phyloP scores from a whole-genome alignment of 31 red algal genomes.

The Odonthalia washingtoniensis region DNA sequence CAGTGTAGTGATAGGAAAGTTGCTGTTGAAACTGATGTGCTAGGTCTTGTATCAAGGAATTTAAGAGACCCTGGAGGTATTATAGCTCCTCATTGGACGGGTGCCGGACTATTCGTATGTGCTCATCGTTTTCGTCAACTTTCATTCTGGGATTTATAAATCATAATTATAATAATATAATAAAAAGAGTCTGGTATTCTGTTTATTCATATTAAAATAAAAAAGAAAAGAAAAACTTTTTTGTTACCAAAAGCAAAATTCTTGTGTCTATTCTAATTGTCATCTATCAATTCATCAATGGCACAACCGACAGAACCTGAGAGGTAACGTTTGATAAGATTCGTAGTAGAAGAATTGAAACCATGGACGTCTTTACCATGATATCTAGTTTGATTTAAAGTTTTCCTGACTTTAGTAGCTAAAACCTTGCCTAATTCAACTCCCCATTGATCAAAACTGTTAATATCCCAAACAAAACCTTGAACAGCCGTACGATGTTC shows the following conservation, averaged over 20 bases:
- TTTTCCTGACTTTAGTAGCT: slow-evolving; percentile 88
- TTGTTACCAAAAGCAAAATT: background rate
- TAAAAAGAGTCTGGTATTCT: background rate
- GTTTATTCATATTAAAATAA: background rate
- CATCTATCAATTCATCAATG: slow-evolving; percentile 75
- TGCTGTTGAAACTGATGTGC: slow-evolving; percentile 43
- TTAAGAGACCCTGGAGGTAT: slow-evolving; percentile 52
- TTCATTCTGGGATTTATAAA: slow-evolving; percentile 59
- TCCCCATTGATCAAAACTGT: slow-evolving; percentile 99
- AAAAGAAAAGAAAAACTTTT: background rate
- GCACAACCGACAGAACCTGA: slow-evolving; percentile 83
- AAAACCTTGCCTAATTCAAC: slow-evolving; percentile 98
- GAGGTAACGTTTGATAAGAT: slow-evolving; percentile 81
- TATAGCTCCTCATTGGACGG: slow-evolving; percentile 63
- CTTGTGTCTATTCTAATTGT: slow-evolving; percentile 37
- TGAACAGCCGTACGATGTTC: slow-evolving; percentile 97
- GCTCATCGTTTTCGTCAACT: slow-evolving; percentile 67
- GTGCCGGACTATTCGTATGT: slow-evolving; percentile 40
- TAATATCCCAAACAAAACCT: slow-evolving; percentile 98
- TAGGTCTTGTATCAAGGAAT: slow-evolving; percentile 58
- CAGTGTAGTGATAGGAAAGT: background rate
- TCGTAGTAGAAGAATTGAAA: slow-evolving; percentile 85
- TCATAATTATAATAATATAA: background rate
- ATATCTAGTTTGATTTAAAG: slow-evolving; percentile 80
- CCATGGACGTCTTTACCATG: slow-evolving; percentile 68